Conservation (phyloP, 1,284 basidiomycete species). For the Cutaneotrichosporon curvatum region DNA sequence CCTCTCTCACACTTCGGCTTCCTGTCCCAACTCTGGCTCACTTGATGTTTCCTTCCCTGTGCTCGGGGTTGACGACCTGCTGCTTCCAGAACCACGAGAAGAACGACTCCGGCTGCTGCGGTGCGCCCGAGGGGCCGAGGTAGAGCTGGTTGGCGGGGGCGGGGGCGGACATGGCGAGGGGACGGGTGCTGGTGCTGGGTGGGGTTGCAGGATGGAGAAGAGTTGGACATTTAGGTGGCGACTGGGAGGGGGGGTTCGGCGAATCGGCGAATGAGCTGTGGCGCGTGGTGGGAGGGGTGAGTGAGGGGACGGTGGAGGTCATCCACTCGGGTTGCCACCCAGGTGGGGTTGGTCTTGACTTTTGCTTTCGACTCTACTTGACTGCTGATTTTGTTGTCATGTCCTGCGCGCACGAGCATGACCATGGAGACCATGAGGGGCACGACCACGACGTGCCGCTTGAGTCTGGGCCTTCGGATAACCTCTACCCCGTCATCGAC, state of each 20-base stretch:
- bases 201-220: background rate
- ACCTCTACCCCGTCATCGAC: constrained; percentile 39
- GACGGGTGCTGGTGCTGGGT: too few relatives aligned
- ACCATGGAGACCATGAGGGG: constrained; percentile 25
- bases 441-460: constrained; percentile 43
- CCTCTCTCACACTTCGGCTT: too few relatives aligned
- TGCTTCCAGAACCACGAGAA: constrained; percentile 17
- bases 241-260: background rate
- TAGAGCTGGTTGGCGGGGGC: constrained; percentile 23
- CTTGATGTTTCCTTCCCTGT: constrained; percentile 21
- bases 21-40: background rate
- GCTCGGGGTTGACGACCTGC: constrained; percentile 18
- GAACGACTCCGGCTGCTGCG: constrained; percentile 9
- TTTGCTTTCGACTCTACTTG: too few relatives aligned
- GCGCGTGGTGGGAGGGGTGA: too few relatives aligned
- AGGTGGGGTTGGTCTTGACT: background rate
- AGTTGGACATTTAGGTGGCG: background rate
- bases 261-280: background rate
- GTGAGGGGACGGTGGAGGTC: constrained; percentile 5
- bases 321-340: constrained; percentile 1
- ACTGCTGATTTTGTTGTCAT: constrained; percentile 15
- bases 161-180: constrained; percentile 27
- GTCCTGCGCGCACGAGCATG: constrained; percentile 31
- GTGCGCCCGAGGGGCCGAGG: constrained; percentile 22
- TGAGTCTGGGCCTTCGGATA: constrained; percentile 37